Conservation (phyloP, 371 early-diverging fungal species). For the Rozella allomycis region DNA sequence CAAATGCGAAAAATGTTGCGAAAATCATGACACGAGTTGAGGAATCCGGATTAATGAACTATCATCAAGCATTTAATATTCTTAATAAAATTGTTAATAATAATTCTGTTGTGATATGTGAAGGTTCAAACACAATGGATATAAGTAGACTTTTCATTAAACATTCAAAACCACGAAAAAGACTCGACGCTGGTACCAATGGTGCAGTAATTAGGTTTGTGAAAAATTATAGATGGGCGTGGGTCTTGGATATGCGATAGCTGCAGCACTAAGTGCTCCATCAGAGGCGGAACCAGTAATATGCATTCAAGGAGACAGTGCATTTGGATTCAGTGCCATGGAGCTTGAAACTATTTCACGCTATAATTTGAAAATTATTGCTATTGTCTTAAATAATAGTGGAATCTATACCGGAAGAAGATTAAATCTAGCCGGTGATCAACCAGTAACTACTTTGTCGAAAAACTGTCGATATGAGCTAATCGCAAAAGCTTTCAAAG, state of each 20-base stretch:
- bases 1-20: too few relatives aligned
- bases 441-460: too few relatives aligned
- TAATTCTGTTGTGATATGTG: slow-evolving; percentile 37
- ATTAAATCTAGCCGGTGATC: too few relatives aligned
- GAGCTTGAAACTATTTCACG: slow-evolving; percentile 55
- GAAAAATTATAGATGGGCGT: slow-evolving; percentile 1
- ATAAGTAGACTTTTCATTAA: slow-evolving; percentile 49
- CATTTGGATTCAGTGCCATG: slow-evolving; percentile 58
- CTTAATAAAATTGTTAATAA: slow-evolving; percentile 24
- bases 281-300: slow-evolving; percentile 32
- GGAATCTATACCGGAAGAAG: slow-evolving; percentile 57
- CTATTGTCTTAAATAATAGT: slow-evolving; percentile 55
- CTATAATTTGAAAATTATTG: slow-evolving; percentile 33
- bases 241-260: slow-evolving; percentile 57
- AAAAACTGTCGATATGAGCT: too few relatives aligned
- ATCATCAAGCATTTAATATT: slow-evolving; percentile 39
- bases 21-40: too few relatives aligned
- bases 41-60: too few relatives aligned
- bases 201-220: slow-evolving; percentile 48
- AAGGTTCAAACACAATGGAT: slow-evolving; percentile 71
- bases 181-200: slow-evolving; percentile 52
- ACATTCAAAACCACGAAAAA: slow-evolving; percentile 34
- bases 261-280: slow-evolving; percentile 36
- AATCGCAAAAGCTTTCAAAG: too few relatives aligned
- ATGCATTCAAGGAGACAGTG: slow-evolving; percentile 53